Conservation (phyloP, 1,139 yeast genomes). For the Sugiyamaella pinicola region DNA sequence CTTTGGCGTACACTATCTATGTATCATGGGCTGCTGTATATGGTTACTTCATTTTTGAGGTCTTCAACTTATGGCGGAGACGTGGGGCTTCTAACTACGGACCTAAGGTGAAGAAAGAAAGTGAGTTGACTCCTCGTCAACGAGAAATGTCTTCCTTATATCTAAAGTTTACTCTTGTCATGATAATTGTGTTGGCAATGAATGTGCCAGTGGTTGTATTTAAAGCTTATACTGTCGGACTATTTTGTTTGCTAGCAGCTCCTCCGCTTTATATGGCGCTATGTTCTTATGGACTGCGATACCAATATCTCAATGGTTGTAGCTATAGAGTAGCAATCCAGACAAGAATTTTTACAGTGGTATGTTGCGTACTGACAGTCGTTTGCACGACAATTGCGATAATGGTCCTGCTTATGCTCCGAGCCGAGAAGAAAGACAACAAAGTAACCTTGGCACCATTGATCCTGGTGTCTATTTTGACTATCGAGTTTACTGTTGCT, state of each 20-base stretch:
- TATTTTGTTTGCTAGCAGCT: too few species aligned
- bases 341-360: too few species aligned
- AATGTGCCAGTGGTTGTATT: too few species aligned
- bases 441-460: neutral
- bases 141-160: neutral
- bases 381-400: too few species aligned
- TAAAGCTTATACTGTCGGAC: too few species aligned
- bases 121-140: neutral
- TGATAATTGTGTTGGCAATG: too few species aligned
- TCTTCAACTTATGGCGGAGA: neutral
- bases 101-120: neutral
- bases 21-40: neutral
- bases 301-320: too few species aligned
- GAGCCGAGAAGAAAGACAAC: too few species aligned
- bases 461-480: neutral
- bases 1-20: neutral
- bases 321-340: too few species aligned
- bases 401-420: neutral
- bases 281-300: too few species aligned
- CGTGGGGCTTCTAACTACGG: neutral
- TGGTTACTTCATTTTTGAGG: neutral
- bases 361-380: too few species aligned
- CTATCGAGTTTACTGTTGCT: neutral
- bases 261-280: too few species aligned
- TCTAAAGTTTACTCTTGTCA: neutral